These are phyloP conservation scores for Mucor plumbeus DNA, from an alignment of 371 early-diverging fungal genomes.

Conservation along the genomic window DNA sequence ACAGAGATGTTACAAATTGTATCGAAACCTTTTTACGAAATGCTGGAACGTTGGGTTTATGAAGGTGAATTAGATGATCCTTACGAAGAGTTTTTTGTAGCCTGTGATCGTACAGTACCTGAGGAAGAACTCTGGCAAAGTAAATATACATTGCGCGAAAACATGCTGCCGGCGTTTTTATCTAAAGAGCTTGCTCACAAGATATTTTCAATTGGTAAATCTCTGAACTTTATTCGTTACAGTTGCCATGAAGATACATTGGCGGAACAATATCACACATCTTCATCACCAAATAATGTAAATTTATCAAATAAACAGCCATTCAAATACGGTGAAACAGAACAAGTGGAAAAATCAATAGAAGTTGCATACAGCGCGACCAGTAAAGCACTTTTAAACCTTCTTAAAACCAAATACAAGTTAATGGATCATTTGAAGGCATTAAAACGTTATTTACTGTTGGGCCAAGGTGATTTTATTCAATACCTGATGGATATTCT, in stretches of 20 bases:
- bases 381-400: constrained; percentile 71
- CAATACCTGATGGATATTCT: constrained; percentile 86
- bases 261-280: constrained; percentile 30
- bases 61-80: constrained; percentile 95
- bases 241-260: constrained; percentile 75
- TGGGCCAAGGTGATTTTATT: constrained; percentile 97
- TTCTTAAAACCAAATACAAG: constrained; percentile 77
- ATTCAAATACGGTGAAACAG: constrained; percentile 76
- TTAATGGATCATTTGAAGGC: constrained; percentile 87
- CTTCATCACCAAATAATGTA: constrained; percentile 6
- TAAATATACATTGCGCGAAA: constrained; percentile 74
- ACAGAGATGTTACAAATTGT: constrained; percentile 80
- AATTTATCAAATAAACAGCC: constrained; percentile 20
- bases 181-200: constrained; percentile 79
- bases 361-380: constrained; percentile 75
- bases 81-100: constrained; percentile 92
- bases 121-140: constrained; percentile 82
- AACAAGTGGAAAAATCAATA: constrained; percentile 74
- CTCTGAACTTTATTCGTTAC: constrained; percentile 90
- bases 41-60: constrained; percentile 92
- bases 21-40: constrained; percentile 86
- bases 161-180: constrained; percentile 89
- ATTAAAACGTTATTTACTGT: constrained; percentile 86
- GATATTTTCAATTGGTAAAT: constrained; percentile 93
- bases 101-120: constrained; percentile 52